Percentiles rank a stretch among this genome's conserved stretches.
Evolutionary conservation across 768 basidiomycete genomes (phyloP).

Genomic region (button mushroom (Agaricus bisporus)): DNA sequence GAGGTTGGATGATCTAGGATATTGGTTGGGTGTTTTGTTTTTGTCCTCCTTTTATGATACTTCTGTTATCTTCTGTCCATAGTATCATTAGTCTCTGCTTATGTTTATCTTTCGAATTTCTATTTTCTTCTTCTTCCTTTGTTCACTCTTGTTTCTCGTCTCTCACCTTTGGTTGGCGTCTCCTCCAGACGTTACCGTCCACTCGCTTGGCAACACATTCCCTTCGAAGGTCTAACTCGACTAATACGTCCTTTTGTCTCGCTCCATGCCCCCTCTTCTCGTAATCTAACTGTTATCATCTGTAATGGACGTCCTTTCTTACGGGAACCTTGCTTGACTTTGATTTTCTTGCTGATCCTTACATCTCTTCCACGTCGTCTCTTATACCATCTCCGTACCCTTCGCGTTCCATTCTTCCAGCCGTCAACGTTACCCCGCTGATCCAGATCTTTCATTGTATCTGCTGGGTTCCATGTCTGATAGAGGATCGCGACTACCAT

Average conservation of each 20-base stretch:
- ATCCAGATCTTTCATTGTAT: not conserved
- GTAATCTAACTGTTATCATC: constrained; percentile 11
- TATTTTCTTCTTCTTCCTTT: constrained; percentile 19
- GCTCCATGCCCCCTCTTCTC: not conserved
- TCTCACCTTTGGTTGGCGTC: constrained; percentile 4
- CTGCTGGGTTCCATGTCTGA: not conserved
- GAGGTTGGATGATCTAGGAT: constrained; percentile 43
- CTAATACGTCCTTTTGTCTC: constrained; percentile 4
- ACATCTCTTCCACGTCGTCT: not conserved
- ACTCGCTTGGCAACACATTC: constrained; percentile 9
- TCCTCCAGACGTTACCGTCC: constrained; percentile 2
- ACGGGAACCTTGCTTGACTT: constrained; percentile 4
- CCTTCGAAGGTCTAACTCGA: constrained; percentile 2
- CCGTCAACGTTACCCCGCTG: not conserved
- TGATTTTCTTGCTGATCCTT: constrained; percentile 1
- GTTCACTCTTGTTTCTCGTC: constrained; percentile 10
- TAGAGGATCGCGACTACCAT: not conserved
- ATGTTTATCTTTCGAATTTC: constrained; percentile 11
- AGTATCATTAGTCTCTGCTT: constrained; percentile 21
- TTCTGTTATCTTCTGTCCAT: constrained; percentile 29
- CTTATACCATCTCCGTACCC: not conserved
- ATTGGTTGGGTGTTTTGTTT: constrained; percentile 52
- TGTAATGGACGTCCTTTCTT: constrained; percentile 10
- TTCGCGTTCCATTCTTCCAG: not conserved
- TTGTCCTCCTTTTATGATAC: constrained; percentile 22